Evolutionary conservation across 192 early-diverging fungal genomes (phyloP), one percentile per base, ranked within the genome.

Genomic region (Tieghemiomyces parasiticus): DNA sequence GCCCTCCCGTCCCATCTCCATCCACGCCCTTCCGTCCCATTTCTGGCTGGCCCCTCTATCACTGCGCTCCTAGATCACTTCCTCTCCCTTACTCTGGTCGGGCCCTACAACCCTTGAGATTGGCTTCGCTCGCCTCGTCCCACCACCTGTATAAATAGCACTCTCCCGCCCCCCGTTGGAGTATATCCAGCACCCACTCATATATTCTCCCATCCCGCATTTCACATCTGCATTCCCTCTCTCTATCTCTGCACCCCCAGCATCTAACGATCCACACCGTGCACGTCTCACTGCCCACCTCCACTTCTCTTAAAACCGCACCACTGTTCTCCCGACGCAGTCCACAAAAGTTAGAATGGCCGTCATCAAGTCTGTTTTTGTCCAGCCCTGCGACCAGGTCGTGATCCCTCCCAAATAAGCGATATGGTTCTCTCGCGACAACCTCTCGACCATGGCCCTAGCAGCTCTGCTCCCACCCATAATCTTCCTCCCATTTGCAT

Each of bases 341-440:
- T 42, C 38, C 38, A 10, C 38, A 6, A 16, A 6, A 6, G 6
- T 6, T 16, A 42, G n/a, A n/a, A n/a, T n/a, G 8, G 16, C 38
- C 38, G 38, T 16, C 38, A 42, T 16, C 16, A 6, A 10, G 38
- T 10, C 38, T 42, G 8, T 42, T 14, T n/a, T 56, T 26, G 54
- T 31, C 6, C 30, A 33, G 31, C 54, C 54, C 6, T 34, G 29
- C 6, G 54, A 56, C 33, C 54, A 56, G 54, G 54, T 56, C 30
- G 54, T 56, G 2, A 24, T 56, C 20, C 54, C 54, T 4, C 54
- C 54, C 32, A 56, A 56, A 56, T 56, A 56, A 56, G 54, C 24
- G 34, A 13, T 1, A 3, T 8, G 1, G 16, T 20, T 34, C 29
- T 52, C 26, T 28, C 12, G 2, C 16, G 26, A 2, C 6, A 24